These are phyloP conservation scores for Andrographis paniculata DNA, from an alignment of 305 asterid genomes.

Conservation along the genomic window DNA sequence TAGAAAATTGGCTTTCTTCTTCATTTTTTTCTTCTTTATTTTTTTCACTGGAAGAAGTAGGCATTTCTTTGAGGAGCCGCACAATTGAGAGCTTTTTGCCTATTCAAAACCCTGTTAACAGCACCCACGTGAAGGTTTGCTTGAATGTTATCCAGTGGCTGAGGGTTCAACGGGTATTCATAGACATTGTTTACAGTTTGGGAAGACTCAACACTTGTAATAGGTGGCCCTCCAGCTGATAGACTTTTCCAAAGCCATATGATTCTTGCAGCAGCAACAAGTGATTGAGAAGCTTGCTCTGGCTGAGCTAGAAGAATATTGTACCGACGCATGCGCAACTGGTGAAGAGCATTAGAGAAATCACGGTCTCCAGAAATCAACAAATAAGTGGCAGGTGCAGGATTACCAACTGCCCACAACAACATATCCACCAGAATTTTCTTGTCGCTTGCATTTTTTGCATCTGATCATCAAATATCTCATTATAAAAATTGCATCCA, in stretches of 20 bases:
- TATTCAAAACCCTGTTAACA: no score
- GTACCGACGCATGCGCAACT: constrained; percentile 85
- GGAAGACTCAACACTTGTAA: constrained; percentile 54
- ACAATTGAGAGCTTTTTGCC: no score
- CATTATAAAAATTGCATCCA: neutral
- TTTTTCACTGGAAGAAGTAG: no score
- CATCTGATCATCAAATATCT: constrained; percentile 34
- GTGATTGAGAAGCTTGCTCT: constrained; percentile 76
- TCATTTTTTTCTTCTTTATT: no score
- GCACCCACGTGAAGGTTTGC: constrained; percentile 43
- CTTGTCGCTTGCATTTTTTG: constrained; percentile 93
- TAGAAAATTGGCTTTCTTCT: no score
- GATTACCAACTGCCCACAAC: constrained; percentile 97
- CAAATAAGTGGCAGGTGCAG: constrained; percentile 84
- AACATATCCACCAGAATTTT: constrained; percentile 94
- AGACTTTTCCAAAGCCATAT: constrained; percentile 97
- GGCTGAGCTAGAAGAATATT: constrained; percentile 96
- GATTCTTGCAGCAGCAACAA: constrained; percentile 89
- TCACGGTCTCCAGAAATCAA: constrained; percentile 93
- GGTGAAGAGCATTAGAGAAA: constrained; percentile 93
- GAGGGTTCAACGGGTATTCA: neutral
- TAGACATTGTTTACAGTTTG: constrained; percentile 21
- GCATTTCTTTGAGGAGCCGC: no score
- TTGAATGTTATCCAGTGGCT: constrained; percentile 18
- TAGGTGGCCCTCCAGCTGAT: constrained; percentile 74